Evolutionary conservation across 495 filamentous ascomycete genomes (phyloP).

Genomic region (Annulohypoxylon nitens): DNA sequence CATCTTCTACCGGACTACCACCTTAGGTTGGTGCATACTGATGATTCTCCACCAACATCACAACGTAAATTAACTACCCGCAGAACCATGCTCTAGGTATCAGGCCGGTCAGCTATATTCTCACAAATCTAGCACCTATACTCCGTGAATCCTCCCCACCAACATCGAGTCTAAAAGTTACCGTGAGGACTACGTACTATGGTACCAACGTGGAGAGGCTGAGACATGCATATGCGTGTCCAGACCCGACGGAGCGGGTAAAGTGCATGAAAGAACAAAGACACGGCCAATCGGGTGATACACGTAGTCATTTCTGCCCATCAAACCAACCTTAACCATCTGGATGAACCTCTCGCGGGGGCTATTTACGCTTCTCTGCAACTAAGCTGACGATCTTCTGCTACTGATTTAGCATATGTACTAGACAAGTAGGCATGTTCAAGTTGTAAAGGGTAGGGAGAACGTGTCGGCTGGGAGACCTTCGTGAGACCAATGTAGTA

Average conservation of each 20-base stretch:
- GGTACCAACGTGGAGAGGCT: background rate
- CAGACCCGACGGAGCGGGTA: background rate
- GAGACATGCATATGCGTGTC: conserved; percentile 3
- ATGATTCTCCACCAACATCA: too few relatives aligned
- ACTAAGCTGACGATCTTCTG: background rate
- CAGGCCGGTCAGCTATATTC: too few relatives aligned
- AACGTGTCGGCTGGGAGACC: background rate
- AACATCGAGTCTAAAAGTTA: background rate
- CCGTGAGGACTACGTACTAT: background rate
- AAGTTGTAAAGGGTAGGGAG: background rate
- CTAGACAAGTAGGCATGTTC: background rate
- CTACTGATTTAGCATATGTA: background rate
- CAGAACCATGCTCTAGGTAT: too few relatives aligned
- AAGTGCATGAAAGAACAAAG: background rate
- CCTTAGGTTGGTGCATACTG: too few relatives aligned
- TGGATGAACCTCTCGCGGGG: background rate
- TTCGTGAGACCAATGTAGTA: background rate
- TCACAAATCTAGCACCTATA: too few relatives aligned
- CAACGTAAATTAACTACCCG: too few relatives aligned
- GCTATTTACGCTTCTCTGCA: background rate
- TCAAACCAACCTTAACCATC: background rate
- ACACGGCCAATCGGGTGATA: background rate
- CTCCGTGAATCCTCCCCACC: background rate
- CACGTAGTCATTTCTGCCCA: background rate
- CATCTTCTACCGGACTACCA: too few relatives aligned